Evolutionary conservation across 2,329 filamentous ascomycete genomes (phyloP).

Genomic region (Microsporum canis): DNA sequence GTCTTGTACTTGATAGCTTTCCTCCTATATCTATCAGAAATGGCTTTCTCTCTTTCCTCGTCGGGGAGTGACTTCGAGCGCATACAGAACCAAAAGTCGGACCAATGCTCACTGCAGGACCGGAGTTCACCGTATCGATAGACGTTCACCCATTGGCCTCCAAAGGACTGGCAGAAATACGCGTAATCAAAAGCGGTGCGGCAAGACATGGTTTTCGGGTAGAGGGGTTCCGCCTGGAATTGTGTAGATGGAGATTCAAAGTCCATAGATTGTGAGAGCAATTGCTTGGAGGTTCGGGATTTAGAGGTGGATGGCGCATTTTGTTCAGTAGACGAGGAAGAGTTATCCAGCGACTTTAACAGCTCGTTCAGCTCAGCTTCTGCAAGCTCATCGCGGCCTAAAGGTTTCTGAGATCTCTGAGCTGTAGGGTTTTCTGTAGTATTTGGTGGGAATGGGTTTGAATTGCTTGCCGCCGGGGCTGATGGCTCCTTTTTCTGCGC

Average conservation of each 20-base stretch:
- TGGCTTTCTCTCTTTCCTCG: conserved; percentile 46
- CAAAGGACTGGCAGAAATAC: conserved; percentile 86
- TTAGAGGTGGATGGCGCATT: conserved; percentile 12
- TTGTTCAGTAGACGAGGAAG: conserved; percentile 11
- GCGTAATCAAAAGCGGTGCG: conserved; percentile 81
- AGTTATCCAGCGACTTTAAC: conserved; percentile 38
- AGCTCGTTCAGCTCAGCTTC: conserved; percentile 46
- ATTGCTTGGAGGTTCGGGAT: conserved; percentile 17
- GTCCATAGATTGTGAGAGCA: conserved; percentile 5
- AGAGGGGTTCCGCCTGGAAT: conserved; percentile 54
- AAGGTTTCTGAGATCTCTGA: neutral
- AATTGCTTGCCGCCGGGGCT: neutral
- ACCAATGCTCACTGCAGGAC: conserved; percentile 74
- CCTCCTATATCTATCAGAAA: conserved; percentile 57
- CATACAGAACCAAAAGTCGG: conserved; percentile 98
- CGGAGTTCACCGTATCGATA: conserved; percentile 75
- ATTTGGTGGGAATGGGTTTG: neutral
- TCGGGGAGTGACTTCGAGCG: conserved; percentile 55
- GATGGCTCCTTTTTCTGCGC: neutral
- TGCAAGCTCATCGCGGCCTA: conserved; percentile 36
- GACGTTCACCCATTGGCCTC: conserved; percentile 81
- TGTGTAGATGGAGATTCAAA: conserved; percentile 15
- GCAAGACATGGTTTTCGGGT: conserved; percentile 78
- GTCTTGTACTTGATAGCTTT: conserved; percentile 56
- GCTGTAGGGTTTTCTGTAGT: neutral